phyloP scores from a whole-genome alignment of 345 rosid genomes.

The Ceriops decandra region DNA sequence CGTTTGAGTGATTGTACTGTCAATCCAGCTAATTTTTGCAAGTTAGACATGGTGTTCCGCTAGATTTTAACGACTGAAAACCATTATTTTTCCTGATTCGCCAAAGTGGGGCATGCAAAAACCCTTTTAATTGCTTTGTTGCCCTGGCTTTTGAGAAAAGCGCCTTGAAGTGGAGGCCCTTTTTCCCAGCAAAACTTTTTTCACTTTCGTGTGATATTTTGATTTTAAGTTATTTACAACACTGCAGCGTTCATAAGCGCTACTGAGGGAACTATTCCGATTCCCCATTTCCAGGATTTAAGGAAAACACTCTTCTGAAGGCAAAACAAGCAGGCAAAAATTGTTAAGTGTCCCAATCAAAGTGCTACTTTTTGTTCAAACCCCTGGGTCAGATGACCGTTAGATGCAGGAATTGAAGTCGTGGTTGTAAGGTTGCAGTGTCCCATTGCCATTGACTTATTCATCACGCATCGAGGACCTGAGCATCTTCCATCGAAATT shows the following conservation, averaged over 20 bases:
- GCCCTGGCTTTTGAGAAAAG: conserved; percentile 14
- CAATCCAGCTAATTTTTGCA: background rate
- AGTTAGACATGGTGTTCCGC: too few species aligned
- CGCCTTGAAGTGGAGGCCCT: background rate
- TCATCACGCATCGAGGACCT: background rate
- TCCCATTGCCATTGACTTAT: background rate
- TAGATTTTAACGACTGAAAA: background rate
- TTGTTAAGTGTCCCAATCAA: background rate
- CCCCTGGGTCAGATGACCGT: background rate
- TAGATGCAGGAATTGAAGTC: background rate
- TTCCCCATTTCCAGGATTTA: background rate
- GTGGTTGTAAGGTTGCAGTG: background rate
- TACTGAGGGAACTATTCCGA: background rate
- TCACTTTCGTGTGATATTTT: background rate
- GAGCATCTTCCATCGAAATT: background rate
- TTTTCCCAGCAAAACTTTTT: background rate
- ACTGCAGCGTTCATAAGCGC: conserved; percentile 3
- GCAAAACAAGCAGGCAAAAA: background rate
- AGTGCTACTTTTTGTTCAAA: background rate
- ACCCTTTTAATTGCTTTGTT: background rate
- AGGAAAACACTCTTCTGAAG: background rate
- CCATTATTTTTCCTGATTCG: background rate
- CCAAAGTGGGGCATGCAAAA: background rate
- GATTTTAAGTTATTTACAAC: background rate
- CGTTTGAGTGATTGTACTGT: too few species aligned